phyloP scores from a whole-genome alignment of 768 basidiomycete species.

The Heimioporus sp. region DNA sequence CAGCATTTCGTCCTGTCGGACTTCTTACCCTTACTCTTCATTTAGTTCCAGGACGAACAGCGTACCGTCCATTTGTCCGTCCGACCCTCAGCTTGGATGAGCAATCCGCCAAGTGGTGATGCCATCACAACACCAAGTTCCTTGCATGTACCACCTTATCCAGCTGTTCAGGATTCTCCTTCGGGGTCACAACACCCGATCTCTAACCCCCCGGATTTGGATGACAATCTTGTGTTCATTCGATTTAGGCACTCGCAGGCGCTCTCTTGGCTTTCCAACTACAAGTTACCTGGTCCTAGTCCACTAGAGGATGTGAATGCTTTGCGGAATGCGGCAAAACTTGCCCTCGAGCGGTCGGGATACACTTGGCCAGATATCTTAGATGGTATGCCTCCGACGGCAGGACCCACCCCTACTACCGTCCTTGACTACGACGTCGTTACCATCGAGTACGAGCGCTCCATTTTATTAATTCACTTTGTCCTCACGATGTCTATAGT shows the following conservation, averaged over 20 bases:
- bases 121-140: conserved; percentile 11
- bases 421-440: conserved; percentile 33
- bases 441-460: conserved; percentile 18
- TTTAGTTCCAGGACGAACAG: conserved; percentile 54
- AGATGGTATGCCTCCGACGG: conserved; percentile 35
- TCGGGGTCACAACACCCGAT: not conserved
- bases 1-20: not conserved
- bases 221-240: conserved; percentile 16
- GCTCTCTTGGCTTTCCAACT: conserved; percentile 24
- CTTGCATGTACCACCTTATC: not conserved
- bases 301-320: conserved; percentile 10
- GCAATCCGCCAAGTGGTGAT: conserved; percentile 43
- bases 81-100: conserved; percentile 75
- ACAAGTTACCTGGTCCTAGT: conserved; percentile 12
- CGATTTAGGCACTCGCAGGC: conserved; percentile 25
- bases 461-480: not conserved
- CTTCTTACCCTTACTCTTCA: conserved; percentile 3
- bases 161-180: not conserved
- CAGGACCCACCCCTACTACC: conserved; percentile 9
- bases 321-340: conserved; percentile 21
- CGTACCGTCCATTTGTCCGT: conserved; percentile 73
- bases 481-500: conserved; percentile 15
- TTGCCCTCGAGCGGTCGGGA: conserved; percentile 33
- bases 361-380: conserved; percentile 44
- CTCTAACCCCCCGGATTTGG: not conserved